Evolutionary conservation across 495 filamentous ascomycete genomes (phyloP), one percentile per base, ranked within the genome.

Genomic region (Aspergillus wentii): DNA sequence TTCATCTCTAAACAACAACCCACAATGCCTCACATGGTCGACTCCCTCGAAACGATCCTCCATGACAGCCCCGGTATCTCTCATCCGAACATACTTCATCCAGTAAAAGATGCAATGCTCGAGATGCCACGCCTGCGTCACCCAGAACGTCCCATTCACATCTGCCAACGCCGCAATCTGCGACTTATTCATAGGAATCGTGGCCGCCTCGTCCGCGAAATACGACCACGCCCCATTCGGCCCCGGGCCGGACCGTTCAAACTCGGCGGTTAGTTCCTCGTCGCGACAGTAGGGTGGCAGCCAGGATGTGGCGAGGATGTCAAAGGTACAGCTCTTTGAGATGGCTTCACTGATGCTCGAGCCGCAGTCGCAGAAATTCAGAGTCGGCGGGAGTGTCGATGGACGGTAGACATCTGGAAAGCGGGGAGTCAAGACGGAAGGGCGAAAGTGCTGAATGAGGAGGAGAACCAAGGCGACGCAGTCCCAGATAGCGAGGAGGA

Each of bases 81-180:
- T 19, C 21, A 33, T 27, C 6, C 38, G 30, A 15, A 18, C 19
- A 3, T 31, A 18, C 25, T 47, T 47, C 22, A 19, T 8, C 44
- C 44, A 47, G 29, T 47, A 47, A 16, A 41, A 47, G 7, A 42
- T 2, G 26, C 44, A 47, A 23, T 47, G 44, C 10, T n/a, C 38
- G 3, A 42, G 10, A 25, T 47, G 44, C 44, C 44, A 47, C n/a
- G 36, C 32, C 15, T 14, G 18, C 27, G 14, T 37, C 38, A 9
- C 17, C 38, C 21, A 36, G 22, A 23, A 41, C 5, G 30, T 18
- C 6, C 35, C 16, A 6, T 23, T 16, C 2, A 13, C 25, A 9
- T 37, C 38, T 6, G 17, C 26, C 9, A 47, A 17, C 8, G 25
- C n/a, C 8, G 35, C 35, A 17, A 38, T 27, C 3, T 38, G 14